Base-by-base conservation (phyloP, 371 early-diverging fungal species). In the Mortierella sp. region DNA sequence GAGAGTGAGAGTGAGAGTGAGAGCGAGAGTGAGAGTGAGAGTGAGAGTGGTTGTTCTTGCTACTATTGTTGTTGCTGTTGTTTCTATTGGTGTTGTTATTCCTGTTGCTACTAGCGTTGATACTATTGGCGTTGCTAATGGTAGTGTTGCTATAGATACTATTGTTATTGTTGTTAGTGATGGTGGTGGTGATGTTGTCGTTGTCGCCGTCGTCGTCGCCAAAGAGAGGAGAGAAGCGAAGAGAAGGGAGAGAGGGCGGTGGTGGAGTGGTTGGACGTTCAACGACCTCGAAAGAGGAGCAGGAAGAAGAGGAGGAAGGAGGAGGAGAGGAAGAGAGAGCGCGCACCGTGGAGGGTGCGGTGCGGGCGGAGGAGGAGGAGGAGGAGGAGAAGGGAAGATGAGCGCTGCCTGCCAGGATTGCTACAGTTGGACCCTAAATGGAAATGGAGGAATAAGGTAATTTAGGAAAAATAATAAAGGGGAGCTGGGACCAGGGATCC, bases 201-300 rank as follows among this genome's bases (percentile, higher is more conserved):
- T 33, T n/a, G 19, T 38, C 38, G 8, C 32, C 45, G n/a, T 61
- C 43, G 15, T 66, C 67, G 53, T 53, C 62, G 55, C 62, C 62
- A 60, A 74, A 74, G 60, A 76, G 72, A 9, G 77, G 77, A 4
- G 77, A 67, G 77, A 76, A 76, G 0, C 50, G 48, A n/a, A 76
- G 53, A 11, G 67, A 55, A 4, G 76, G 76, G 1, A 76, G 68
- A 8, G 71, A 21, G 67, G 40, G 48, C 58, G 47, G 47, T 63
- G 60, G 19, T 43, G 43, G 19, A 50, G 48, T 36, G 45, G 22
- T 57, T 28, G 28, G 28, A 28, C 28, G 28, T 28, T 28, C 28
- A 28, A 28, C 28, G 28, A 28, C 28, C 28, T 28, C 28, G 28
- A 28, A 28, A 28, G 28, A 28, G 28, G 28, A 28, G 28, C 28